These are phyloP conservation scores for Trichoderma pleuroti DNA, from an alignment of 2,329 filamentous ascomycete genomes.

Conservation along the genomic window DNA sequence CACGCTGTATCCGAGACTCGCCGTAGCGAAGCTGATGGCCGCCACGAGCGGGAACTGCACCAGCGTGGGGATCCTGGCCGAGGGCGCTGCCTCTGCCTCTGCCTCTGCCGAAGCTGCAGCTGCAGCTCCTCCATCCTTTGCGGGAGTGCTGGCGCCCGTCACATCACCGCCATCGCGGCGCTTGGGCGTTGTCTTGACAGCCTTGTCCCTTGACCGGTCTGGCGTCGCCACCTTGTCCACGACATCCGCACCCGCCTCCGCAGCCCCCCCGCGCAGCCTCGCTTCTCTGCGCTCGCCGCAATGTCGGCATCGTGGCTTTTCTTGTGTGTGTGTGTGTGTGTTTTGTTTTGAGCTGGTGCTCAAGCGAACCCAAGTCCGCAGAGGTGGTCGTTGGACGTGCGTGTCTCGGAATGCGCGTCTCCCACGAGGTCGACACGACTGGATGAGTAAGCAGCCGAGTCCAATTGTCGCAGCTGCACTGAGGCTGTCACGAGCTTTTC, in stretches of 20 bases:
- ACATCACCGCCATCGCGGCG: background rate
- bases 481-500: background rate
- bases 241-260: background rate
- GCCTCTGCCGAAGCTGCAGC: no score
- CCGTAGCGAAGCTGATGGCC: conserved; percentile 57
- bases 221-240: background rate
- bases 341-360: background rate
- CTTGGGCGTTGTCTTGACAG: background rate
- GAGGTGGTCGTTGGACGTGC: background rate
- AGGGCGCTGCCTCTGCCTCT: background rate
- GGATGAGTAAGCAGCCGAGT: background rate
- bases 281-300: conserved; percentile 12
- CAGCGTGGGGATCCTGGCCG: conserved; percentile 18
- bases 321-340: no score
- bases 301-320: conserved; percentile 12
- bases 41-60: conserved; percentile 53
- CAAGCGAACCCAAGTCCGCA: background rate
- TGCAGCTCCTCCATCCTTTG: background rate
- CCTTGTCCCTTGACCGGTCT: conserved; percentile 1
- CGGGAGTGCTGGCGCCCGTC: background rate
- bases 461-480: background rate
- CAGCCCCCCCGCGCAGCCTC: background rate
- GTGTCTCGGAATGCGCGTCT: background rate
- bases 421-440: background rate
- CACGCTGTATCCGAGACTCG: conserved; percentile 61